Evolutionary conservation across 768 basidiomycete species (phyloP), one percentile per base, ranked within the genome.

Genomic region (Podaxis rugospora): DNA sequence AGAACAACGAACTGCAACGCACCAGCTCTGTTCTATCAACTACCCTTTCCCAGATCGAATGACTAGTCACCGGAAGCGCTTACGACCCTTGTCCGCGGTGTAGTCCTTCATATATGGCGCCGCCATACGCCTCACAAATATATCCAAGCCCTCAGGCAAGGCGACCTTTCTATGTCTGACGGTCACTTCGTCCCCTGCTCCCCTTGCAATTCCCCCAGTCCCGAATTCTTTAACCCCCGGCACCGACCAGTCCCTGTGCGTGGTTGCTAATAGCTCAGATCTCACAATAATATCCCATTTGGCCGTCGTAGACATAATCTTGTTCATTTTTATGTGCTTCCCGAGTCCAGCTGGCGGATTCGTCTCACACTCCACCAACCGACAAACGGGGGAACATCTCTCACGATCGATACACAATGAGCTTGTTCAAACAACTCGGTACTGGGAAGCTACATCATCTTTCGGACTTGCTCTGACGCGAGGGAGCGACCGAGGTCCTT

Each of bases 361-460:
- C 68, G 66, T 54, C 40, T 1, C 42, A 58, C 5, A 18, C 54
- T 13, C n/a, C 9, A 18, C 44, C 35, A 28, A 16, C 35, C 7
- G 69, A 69, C 40, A 81, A 81, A 4, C 78, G 97, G 97, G 76
- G 94, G 37, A 80, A 80, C 35, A 90, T 94, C 47, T 94, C 96
- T 3, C 77, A 88, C 64, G 93, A 95, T 28, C 98, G 97, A 97
- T 98, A 96, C 71, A 88, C 84, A 14, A 80, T 84, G 39, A 95
- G 94, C 0, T 77, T 99, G 35, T 84, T 86, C 5, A 92, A 93
- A 66, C 91, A 89, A 51, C 97, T 96, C 0, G 95, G 95, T n/a
- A 87, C 88, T 4, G 97, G 97, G 2, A 88, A 95, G 69, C 75
- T 99, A 40, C 97, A 98, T 71, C 95, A 98, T 70, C 93, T 97